Conservation (phyloP, 2,329 filamentous ascomycete genomes). For the Penicillium sp. region DNA sequence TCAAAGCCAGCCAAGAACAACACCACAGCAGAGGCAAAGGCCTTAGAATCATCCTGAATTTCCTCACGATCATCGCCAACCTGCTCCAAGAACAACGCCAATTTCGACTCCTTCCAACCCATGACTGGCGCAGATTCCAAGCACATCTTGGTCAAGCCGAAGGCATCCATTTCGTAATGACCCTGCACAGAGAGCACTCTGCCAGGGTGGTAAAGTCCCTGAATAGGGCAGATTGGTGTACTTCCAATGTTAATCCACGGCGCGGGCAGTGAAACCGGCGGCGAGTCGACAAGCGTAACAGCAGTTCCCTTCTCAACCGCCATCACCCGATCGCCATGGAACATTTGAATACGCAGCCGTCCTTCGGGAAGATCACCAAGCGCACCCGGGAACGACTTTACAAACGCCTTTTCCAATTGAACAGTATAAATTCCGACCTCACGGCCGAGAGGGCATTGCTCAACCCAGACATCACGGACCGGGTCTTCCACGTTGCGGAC, state of each 20-base stretch:
- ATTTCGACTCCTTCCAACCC: constrained; percentile 25
- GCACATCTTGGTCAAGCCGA: constrained; percentile 25
- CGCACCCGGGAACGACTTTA: constrained; percentile 15
- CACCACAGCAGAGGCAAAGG: constrained; percentile 26
- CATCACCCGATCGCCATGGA: constrained; percentile 26
- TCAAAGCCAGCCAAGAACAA: constrained; percentile 21
- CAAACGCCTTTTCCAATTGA: constrained; percentile 17
- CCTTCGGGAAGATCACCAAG: constrained; percentile 14
- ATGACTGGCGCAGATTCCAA: constrained; percentile 20
- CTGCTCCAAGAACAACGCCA: constrained; percentile 24
- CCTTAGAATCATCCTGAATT: constrained; percentile 20
- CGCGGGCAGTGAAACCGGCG: constrained; percentile 21
- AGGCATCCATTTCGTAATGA: constrained; percentile 27
- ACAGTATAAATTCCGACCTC: constrained; percentile 24
- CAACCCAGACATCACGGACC: constrained; percentile 22
- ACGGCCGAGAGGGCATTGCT: constrained; percentile 23
- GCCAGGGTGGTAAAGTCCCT: constrained; percentile 23
- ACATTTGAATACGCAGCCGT: constrained; percentile 24
- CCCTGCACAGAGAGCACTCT: constrained; percentile 24
- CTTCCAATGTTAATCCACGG: constrained; percentile 27
- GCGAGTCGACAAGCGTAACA: constrained; percentile 17
- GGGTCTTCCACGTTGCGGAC: constrained; percentile 17
- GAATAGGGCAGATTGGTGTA: constrained; percentile 24
- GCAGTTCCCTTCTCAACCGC: constrained; percentile 21
- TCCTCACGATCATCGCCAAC: constrained; percentile 21